A percentile compares a stretch with the other conserved stretches of the same genome.
phyloP scores from a whole-genome alignment of 768 basidiomycete species.

The Trametes meyenii region DNA sequence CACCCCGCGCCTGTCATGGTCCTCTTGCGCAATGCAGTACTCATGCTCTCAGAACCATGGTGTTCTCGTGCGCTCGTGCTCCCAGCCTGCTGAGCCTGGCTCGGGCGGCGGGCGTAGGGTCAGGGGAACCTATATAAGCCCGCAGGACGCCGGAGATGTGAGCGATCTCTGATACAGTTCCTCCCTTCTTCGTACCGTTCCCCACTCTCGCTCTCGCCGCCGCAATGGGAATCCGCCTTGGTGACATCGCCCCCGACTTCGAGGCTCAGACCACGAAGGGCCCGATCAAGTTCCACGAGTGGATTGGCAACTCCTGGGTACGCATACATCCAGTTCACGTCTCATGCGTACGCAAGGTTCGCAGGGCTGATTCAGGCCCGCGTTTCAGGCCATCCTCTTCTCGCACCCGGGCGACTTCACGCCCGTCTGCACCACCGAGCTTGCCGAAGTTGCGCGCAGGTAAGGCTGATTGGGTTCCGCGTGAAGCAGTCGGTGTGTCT shows the following conservation, averaged over 20 bases:
- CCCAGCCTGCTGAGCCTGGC: conserved; percentile 3
- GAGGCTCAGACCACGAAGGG: conserved; percentile 88
- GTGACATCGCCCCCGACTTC: conserved; percentile 89
- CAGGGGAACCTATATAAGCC: conserved; percentile 25
- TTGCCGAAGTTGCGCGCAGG: conserved; percentile 90
- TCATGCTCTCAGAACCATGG: conserved; percentile 2
- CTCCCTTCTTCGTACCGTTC: neutral
- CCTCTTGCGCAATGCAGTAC: conserved; percentile 14
- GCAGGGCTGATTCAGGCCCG: neutral
- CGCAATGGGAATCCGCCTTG: conserved; percentile 66
- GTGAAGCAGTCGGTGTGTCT: neutral
- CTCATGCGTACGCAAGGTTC: neutral
- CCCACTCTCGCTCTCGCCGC: no score
- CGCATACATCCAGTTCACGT: conserved; percentile 25
- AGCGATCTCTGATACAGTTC: conserved; percentile 4
- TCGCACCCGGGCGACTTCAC: conserved; percentile 94
- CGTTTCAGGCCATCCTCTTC: conserved; percentile 76
- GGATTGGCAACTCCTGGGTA: conserved; percentile 89
- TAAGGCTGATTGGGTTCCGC: conserved; percentile 6
- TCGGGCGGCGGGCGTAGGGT: neutral
- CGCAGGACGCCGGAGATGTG: conserved; percentile 2
- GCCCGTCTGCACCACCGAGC: conserved; percentile 96
- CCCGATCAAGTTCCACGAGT: conserved; percentile 90
- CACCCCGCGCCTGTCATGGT: conserved; percentile 16
- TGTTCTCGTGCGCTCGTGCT: neutral